Conservation (phyloP, 2,329 filamentous ascomycete genomes). For the Amesomyces nigricolor region DNA sequence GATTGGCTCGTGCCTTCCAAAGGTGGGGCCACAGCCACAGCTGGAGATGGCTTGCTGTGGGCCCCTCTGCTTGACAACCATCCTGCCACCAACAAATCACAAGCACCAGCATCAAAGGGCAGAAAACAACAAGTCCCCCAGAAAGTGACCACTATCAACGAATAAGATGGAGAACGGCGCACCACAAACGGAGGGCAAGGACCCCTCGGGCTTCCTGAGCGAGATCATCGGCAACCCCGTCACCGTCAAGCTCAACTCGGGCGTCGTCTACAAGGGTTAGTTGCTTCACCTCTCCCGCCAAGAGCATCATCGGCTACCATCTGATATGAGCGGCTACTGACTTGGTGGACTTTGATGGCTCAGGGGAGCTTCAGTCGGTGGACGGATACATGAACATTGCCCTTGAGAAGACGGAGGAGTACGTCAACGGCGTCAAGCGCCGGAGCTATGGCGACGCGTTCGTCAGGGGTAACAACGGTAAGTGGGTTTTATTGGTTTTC, state of each 20-base stretch:
- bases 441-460: constrained; percentile 91
- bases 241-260: constrained; percentile 97
- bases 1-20: too few relatives aligned
- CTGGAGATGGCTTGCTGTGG: too few relatives aligned
- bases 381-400: constrained; percentile 99
- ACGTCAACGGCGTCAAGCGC: constrained; percentile 75
- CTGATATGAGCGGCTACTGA: constrained; percentile 3
- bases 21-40: too few relatives aligned
- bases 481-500: too few relatives aligned
- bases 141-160: background rate
- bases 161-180: constrained; percentile 71
- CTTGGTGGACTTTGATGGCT: background rate
- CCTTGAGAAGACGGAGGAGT: constrained; percentile 90
- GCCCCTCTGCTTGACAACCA: too few relatives aligned
- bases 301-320: background rate
- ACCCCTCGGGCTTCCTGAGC: constrained; percentile 87
- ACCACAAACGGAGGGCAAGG: constrained; percentile 67
- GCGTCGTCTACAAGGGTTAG: constrained; percentile 91
- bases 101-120: too few relatives aligned
- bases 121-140: too few relatives aligned
- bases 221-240: constrained; percentile 93
- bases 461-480: constrained; percentile 92
- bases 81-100: too few relatives aligned
- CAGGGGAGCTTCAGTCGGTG: constrained; percentile 91
- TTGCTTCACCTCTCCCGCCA: background rate